phyloP scores from a whole-genome alignment of 164 flowering plant genomes.

The Paratinospora sagittata region DNA sequence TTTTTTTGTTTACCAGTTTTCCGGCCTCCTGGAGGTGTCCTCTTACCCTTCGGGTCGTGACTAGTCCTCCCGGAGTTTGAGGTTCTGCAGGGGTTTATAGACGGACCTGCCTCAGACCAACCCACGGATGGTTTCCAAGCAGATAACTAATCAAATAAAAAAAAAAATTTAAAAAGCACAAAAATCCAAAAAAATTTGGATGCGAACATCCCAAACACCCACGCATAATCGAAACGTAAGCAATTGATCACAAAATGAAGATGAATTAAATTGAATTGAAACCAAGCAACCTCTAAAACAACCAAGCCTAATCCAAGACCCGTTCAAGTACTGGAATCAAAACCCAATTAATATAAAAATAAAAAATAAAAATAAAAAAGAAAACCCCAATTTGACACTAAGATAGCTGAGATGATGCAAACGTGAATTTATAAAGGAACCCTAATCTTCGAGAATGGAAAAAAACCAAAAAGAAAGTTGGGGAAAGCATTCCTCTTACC shows the following conservation, averaged over 20 bases:
- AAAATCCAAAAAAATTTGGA: neutral
- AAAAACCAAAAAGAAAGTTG: neutral
- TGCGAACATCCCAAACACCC: neutral
- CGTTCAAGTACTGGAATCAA: neutral
- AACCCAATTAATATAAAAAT: neutral
- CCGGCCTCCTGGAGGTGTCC: too few species aligned
- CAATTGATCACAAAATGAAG: neutral
- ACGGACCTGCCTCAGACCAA: too few species aligned
- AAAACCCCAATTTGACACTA: neutral
- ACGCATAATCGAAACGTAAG: neutral
- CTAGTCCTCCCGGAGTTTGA: too few species aligned
- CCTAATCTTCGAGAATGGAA: neutral
- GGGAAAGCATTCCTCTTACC: neutral
- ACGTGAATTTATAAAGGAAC: neutral
- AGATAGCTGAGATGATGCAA: neutral
- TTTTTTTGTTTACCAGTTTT: too few species aligned
- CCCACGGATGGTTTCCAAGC: too few species aligned
- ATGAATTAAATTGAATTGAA: neutral
- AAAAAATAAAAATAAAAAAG: too few species aligned
- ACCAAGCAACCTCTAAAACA: neutral
- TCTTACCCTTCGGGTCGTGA: too few species aligned
- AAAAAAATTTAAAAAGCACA: neutral
- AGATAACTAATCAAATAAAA: neutral
- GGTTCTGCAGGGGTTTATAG: too few species aligned
- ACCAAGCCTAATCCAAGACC: too few species aligned